A percentile compares a stretch with the other conserved stretches of the same genome.
Conservation (phyloP, 148 eudicot genomes). For the Pharnaceum exiguum region DNA sequence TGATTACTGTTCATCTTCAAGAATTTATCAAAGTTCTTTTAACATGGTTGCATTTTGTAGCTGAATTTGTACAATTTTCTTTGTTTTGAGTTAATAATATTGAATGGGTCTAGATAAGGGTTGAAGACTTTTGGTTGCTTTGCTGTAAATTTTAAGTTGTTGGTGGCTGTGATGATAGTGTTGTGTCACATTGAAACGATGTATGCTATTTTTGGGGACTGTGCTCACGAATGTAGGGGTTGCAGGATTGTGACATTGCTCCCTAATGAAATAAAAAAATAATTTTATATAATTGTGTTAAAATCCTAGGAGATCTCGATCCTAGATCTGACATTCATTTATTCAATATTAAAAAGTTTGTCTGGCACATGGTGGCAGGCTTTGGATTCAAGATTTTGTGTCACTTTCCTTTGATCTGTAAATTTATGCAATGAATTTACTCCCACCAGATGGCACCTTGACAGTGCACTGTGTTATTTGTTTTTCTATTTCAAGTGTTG, state of each 20-base stretch:
- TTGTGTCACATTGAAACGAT: neutral
- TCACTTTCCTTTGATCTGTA: conserved; percentile 7
- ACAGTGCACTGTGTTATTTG: conserved; percentile 8
- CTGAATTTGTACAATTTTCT: neutral
- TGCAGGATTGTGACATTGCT: neutral
- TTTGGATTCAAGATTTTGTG: conserved; percentile 18
- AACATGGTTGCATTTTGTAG: neutral
- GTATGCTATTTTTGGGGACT: conserved; percentile 5
- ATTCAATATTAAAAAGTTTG: conserved; percentile 4
- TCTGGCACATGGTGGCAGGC: conserved; percentile 28
- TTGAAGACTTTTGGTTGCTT: neutral
- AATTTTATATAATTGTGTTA: conserved; percentile 19
- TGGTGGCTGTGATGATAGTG: conserved; percentile 10
- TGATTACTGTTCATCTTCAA: too few species aligned
- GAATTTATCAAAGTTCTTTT: too few species aligned
- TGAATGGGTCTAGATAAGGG: neutral
- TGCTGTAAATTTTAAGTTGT: conserved; percentile 1
- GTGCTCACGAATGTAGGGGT: conserved; percentile 16
- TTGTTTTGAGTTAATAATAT: neutral
- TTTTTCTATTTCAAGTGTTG: conserved; percentile 2
- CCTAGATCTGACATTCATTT: conserved; percentile 17
- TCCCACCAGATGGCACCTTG: neutral
- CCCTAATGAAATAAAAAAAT: conserved; percentile 1
- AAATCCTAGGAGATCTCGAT: conserved; percentile 12
- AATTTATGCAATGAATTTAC: neutral